Conservation (phyloP, 2,329 filamentous ascomycete genomes). For the Fusarium keratoplasticum region DNA sequence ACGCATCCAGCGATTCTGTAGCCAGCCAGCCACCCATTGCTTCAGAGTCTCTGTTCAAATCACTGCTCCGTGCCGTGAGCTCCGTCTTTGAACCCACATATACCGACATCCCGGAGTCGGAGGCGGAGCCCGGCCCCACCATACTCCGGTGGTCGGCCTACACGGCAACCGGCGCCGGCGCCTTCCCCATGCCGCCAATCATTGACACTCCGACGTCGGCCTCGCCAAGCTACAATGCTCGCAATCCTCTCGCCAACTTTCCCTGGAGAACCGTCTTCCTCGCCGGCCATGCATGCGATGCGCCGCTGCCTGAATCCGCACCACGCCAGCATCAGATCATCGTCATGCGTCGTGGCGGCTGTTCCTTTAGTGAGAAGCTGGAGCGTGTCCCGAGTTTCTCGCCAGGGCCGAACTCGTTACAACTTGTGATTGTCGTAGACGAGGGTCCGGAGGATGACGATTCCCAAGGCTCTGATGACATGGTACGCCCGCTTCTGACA, state of each 20-base stretch:
- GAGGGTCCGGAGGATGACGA: constrained; percentile 53
- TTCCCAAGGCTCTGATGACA: constrained; percentile 43
- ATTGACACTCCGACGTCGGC: constrained; percentile 63
- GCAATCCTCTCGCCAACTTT: constrained; percentile 58
- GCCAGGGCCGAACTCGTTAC: constrained; percentile 70
- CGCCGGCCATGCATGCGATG: constrained; percentile 74
- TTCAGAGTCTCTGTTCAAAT: constrained; percentile 58
- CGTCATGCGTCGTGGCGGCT: constrained; percentile 83
- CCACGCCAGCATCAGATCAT: constrained; percentile 78
- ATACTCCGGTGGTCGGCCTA: constrained; percentile 65
- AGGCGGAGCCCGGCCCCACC: constrained; percentile 50
- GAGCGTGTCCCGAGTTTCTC: constrained; percentile 84
- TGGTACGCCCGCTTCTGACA: constrained; percentile 77
- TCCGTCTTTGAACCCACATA: constrained; percentile 56
- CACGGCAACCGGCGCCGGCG: constrained; percentile 66
- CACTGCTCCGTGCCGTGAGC: constrained; percentile 59
- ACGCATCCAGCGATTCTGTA: constrained; percentile 27
- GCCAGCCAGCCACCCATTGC: constrained; percentile 29
- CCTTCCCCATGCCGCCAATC: constrained; percentile 77
- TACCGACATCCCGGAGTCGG: constrained; percentile 46
- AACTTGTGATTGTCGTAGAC: constrained; percentile 85
- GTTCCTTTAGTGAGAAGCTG: constrained; percentile 86
- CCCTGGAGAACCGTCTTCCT: constrained; percentile 79
- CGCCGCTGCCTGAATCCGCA: constrained; percentile 63
- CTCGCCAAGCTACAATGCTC: constrained; percentile 55